phyloP scores from a whole-genome alignment of 2,329 filamentous ascomycete species.

The Magnaporthales sp. region DNA sequence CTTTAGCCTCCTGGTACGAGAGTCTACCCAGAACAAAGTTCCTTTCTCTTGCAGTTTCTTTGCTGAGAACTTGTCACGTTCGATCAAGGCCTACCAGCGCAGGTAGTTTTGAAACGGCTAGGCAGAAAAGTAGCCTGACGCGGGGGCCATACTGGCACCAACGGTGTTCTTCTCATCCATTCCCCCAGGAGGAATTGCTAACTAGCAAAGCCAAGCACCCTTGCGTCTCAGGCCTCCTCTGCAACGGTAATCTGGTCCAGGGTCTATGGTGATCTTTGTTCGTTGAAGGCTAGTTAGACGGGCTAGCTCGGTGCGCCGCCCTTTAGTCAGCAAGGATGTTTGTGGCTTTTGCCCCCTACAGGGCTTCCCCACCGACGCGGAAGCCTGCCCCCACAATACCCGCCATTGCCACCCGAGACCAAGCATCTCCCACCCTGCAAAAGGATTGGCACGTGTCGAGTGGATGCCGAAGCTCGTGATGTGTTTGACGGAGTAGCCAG shows the following conservation, averaged over 20 bases:
- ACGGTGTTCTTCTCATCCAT: background rate
- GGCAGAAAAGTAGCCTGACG: too few species aligned
- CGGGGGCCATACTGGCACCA: background rate
- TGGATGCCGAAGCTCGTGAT: too few species aligned
- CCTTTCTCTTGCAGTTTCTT: background rate
- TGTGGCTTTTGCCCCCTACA: background rate
- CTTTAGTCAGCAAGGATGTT: background rate
- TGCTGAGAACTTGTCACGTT: background rate
- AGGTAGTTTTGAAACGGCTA: too few species aligned
- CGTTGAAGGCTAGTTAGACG: too few species aligned
- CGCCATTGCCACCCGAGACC: background rate
- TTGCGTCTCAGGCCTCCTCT: background rate
- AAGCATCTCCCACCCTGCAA: background rate
- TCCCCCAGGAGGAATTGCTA: background rate
- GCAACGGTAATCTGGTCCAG: background rate
- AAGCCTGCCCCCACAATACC: background rate
- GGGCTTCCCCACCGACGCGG: too few species aligned
- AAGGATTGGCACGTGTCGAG: background rate
- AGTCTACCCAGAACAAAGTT: background rate
- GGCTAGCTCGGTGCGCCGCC: background rate
- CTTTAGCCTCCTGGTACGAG: background rate
- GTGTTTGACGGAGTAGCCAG: too few species aligned
- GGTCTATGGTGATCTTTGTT: too few species aligned
- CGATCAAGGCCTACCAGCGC: background rate
- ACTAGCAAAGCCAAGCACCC: too few species aligned